Evolutionary conservation across 1,284 basidiomycete species (phyloP).

Genomic region (Tausonia pullulans): DNA sequence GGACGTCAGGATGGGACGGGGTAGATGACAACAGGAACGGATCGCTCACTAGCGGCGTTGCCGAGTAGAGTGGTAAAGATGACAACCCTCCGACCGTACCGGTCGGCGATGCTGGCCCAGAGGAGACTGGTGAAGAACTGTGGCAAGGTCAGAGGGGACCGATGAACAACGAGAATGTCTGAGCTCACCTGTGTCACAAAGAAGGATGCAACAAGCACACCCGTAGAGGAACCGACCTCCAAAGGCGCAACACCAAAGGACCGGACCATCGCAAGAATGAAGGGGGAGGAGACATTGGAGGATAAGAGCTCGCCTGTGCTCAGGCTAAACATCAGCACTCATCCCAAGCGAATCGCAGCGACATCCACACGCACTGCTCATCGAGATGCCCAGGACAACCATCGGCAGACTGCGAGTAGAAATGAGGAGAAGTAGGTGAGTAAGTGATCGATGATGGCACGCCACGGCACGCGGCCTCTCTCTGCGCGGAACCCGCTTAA

Average conservation of each 20-base stretch:
- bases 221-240: constrained; percentile 27
- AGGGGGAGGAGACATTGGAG: constrained; percentile 83
- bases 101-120: constrained; percentile 85
- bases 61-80: constrained; percentile 75
- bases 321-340: constrained; percentile 11
- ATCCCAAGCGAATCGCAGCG: background rate
- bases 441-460: background rate
- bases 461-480: too few species aligned
- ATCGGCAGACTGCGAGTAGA: constrained; percentile 49
- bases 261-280: constrained; percentile 84
- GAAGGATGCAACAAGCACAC: constrained; percentile 39
- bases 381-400: constrained; percentile 75
- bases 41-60: constrained; percentile 49
- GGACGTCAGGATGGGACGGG: background rate
- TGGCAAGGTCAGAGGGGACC: background rate
- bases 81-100: constrained; percentile 75
- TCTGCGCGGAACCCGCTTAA: background rate
- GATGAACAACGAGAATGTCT: background rate
- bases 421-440: background rate
- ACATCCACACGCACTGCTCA: background rate
- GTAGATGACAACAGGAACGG: constrained; percentile 23
- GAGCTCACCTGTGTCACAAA: constrained; percentile 36
- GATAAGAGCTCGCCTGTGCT: constrained; percentile 51
- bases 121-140: constrained; percentile 89
- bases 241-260: constrained; percentile 27